Evolutionary conservation across 306 rosid species (phyloP).

Genomic region (Cucumis melo): DNA sequence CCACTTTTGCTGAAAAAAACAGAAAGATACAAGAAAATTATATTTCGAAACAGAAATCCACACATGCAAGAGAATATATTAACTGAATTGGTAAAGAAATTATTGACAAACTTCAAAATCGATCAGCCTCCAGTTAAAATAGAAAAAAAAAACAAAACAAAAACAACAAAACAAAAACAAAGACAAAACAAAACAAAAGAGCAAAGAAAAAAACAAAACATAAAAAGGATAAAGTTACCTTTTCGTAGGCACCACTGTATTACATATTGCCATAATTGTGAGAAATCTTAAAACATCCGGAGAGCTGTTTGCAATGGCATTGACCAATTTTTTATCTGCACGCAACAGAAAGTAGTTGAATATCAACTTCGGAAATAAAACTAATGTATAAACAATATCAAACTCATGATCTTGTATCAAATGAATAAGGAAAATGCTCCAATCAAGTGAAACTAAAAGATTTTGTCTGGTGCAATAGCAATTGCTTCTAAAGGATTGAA

Average conservation of each 20-base stretch:
- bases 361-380: slow-evolving; percentile 2
- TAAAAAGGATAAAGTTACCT: slow-evolving; percentile 35
- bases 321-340: slow-evolving; percentile 66
- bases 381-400: background rate
- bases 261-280: slow-evolving; percentile 90
- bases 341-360: slow-evolving; percentile 15
- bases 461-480: background rate
- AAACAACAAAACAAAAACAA: too few relatives aligned
- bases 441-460: slow-evolving; percentile 3
- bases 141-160: background rate
- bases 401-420: background rate
- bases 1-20: slow-evolving; percentile 62
- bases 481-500: background rate
- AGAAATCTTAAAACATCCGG: slow-evolving; percentile 65
- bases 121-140: slow-evolving; percentile 6
- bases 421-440: background rate
- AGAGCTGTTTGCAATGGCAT: slow-evolving; percentile 59
- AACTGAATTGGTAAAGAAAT: background rate
- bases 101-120: background rate
- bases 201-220: too few relatives aligned
- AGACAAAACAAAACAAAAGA: background rate
- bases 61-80: background rate
- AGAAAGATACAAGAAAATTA: slow-evolving; percentile 11
- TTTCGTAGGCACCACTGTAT: slow-evolving; percentile 68
- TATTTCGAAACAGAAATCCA: background rate